A percentile compares a stretch with the other conserved stretches of the same genome.
These are phyloP conservation scores for Cryptococcus maquisensis DNA, from an alignment of 1,284 basidiomycete species.

Conservation along the genomic window DNA sequence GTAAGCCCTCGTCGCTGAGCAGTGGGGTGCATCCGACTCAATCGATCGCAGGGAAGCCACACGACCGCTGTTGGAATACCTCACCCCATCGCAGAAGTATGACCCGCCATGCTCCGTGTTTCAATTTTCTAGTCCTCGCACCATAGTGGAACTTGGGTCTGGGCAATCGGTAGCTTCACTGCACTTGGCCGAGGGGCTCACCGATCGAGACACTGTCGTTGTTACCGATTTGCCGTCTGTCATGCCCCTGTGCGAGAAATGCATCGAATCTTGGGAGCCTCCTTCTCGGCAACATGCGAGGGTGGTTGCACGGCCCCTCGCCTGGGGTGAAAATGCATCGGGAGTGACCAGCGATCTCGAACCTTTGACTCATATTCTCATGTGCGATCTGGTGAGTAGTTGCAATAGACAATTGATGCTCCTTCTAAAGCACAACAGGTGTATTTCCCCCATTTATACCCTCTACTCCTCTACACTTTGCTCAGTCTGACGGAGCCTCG, in stretches of 20 bases:
- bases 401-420: neutral
- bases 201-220: constrained; percentile 23
- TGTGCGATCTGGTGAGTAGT: constrained; percentile 43
- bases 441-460: constrained; percentile 47
- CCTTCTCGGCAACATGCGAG: constrained; percentile 6
- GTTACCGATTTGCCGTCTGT: constrained; percentile 44
- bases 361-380: constrained; percentile 40
- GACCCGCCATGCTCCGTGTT: constrained; percentile 42
- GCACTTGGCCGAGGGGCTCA: constrained; percentile 33
- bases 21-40: neutral
- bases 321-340: constrained; percentile 33
- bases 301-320: constrained; percentile 28
- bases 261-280: constrained; percentile 19
- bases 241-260: constrained; percentile 35
- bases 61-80: constrained; percentile 35
- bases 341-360: constrained; percentile 11
- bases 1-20: constrained; percentile 13
- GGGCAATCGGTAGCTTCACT: constrained; percentile 43
- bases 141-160: constrained; percentile 42
- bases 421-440: constrained; percentile 24
- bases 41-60: constrained; percentile 36
- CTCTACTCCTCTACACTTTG: constrained; percentile 36
- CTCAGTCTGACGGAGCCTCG: constrained; percentile 34
- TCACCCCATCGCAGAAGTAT: constrained; percentile 26
- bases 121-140: constrained; percentile 2